Conservation (phyloP, 805 yeast genomes). For the Tetrapisispora phaffii region DNA sequence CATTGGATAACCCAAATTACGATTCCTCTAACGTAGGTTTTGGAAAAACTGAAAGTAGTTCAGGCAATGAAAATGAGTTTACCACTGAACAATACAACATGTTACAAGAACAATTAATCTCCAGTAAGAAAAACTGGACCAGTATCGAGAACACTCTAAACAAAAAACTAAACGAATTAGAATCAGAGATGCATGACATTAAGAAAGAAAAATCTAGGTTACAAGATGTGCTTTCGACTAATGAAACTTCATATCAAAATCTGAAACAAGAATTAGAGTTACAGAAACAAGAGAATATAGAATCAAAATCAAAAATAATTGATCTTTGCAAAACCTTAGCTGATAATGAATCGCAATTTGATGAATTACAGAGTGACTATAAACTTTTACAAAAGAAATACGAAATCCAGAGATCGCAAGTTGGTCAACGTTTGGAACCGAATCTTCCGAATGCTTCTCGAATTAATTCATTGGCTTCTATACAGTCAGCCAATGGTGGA, state of each 20-base stretch:
- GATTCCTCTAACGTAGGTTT: background rate
- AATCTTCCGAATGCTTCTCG: background rate
- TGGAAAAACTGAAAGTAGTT: background rate
- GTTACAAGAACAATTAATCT: slow-evolving; percentile 60
- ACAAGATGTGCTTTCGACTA: background rate
- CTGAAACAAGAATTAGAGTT: slow-evolving; percentile 6
- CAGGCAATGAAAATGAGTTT: background rate
- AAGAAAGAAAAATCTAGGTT: slow-evolving; percentile 21
- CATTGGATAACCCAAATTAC: slow-evolving; percentile 37
- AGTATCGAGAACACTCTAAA: slow-evolving; percentile 60
- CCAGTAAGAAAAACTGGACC: slow-evolving; percentile 77
- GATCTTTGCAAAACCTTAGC: slow-evolving; percentile 14
- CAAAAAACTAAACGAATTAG: slow-evolving; percentile 36
- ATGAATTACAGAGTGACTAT: slow-evolving; percentile 23
- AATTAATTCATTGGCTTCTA: background rate
- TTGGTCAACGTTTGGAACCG: slow-evolving; percentile 9
- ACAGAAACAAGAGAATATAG: slow-evolving; percentile 1
- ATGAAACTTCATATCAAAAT: slow-evolving; percentile 6
- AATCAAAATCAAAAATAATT: background rate
- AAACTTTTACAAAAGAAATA: slow-evolving; percentile 19
- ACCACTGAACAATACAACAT: slow-evolving; percentile 28
- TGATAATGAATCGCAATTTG: background rate
- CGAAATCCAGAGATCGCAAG: slow-evolving; percentile 18
- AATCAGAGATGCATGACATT: slow-evolving; percentile 36
- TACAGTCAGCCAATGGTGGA: background rate